Conservation (phyloP, 768 basidiomycete genomes). For the Phanerochaete carnosa region DNA sequence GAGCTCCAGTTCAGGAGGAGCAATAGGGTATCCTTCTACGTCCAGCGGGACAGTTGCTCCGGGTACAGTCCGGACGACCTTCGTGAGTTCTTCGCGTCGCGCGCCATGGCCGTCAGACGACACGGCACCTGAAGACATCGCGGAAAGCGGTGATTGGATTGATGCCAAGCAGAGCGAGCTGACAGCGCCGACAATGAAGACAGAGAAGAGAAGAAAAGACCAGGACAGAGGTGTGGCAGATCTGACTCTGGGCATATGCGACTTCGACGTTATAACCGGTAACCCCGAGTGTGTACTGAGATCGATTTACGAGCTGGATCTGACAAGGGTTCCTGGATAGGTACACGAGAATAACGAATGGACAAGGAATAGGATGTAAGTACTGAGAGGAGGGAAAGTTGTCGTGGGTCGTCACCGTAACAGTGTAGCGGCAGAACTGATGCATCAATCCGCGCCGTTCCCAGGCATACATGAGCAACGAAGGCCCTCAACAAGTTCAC, state of each 20-base stretch:
- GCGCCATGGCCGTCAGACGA: background rate
- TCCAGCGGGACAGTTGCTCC: constrained; percentile 37
- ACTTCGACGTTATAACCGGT: background rate
- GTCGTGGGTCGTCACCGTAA: too few species aligned
- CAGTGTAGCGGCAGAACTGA: too few species aligned
- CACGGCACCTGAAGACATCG: background rate
- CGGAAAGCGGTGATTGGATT: background rate
- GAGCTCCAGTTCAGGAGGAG: constrained; percentile 52
- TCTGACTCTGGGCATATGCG: background rate
- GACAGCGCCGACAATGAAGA: background rate
- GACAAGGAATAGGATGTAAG: too few species aligned
- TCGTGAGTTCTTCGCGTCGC: background rate
- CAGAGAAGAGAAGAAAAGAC: background rate
- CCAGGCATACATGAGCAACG: too few species aligned
- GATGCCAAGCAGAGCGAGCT: background rate
- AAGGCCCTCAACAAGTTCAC: too few species aligned
- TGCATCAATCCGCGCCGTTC: too few species aligned
- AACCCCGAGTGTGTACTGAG: background rate
- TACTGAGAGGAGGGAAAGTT: too few species aligned
- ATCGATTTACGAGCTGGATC: too few species aligned
- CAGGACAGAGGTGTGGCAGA: background rate
- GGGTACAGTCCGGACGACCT: background rate
- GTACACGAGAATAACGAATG: too few species aligned
- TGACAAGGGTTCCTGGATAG: too few species aligned
- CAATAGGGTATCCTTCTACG: constrained; percentile 55